Evolutionary conservation across 345 rosid genomes (phyloP).

Genomic region (Gossypium herbaceum): DNA sequence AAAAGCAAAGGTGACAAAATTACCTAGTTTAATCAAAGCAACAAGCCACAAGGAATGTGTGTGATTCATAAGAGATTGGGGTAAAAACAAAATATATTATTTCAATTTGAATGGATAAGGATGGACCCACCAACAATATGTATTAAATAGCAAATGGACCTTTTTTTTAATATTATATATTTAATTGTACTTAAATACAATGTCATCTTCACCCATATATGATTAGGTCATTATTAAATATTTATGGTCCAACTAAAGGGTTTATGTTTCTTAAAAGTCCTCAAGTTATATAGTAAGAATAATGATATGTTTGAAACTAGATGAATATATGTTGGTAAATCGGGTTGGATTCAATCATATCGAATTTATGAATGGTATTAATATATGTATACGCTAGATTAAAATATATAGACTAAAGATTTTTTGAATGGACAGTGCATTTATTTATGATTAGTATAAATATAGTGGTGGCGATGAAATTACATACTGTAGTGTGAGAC

Average conservation of each 20-base stretch:
- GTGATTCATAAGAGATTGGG: not conserved
- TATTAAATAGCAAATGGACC: not conserved
- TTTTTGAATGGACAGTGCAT: accelerated
- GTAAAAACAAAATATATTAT: not conserved
- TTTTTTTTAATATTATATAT: too few species aligned
- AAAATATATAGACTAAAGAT: too few species aligned
- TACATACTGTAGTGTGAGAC: too few species aligned
- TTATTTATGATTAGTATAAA: too few species aligned
- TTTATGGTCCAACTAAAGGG: not conserved
- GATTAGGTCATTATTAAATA: not conserved
- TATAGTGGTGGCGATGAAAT: accelerated
- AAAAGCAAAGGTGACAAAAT: not conserved
- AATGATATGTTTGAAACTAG: not conserved
- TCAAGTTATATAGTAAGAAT: too few species aligned
- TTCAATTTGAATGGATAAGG: not conserved
- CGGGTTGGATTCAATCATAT: too few species aligned
- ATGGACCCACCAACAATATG: not conserved
- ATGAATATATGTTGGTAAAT: too few species aligned
- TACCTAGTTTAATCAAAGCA: not conserved
- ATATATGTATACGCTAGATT: too few species aligned
- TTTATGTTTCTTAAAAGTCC: not conserved
- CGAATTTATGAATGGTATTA: too few species aligned
- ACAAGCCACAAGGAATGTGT: not conserved
- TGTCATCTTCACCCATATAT: not conserved
- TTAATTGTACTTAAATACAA: not conserved